Evolutionary conservation across 805 yeast genomes (phyloP), one percentile per base, ranked within the genome.

Genomic region (Torulaspora delbrueckii): DNA sequence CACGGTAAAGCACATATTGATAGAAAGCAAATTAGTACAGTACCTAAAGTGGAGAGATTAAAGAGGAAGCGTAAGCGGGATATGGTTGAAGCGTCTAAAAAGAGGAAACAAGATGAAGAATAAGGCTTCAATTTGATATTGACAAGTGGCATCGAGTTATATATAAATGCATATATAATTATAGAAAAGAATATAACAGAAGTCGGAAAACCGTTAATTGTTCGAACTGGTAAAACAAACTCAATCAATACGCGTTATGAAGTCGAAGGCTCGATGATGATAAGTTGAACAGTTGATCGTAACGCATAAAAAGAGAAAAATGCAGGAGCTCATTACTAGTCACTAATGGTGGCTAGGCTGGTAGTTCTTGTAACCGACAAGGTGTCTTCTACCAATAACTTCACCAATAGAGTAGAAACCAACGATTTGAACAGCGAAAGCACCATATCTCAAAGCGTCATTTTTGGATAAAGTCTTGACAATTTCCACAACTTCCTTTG

Each of bases 331-430:
- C 3, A 31, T 31, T 8, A 18, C 22, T 12, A 45, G 23, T 34
- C 43, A 40, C 33, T 43, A 49, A 38, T 47, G 51, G 40, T 49
- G 53, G 30, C 43, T 40, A 23, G 45, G 27, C 19, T 28, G 38
- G 41, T 49, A 46, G 67, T 59, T 70, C 51, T 66, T 77, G 79
- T 93, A 91, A 57, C 97, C 96, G 63, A 89, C 86, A 50, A 93
- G 59, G 62, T 86, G 81, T 76, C 98, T 85, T 77, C 98, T 88
- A 64, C 99, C 99, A 63, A 93, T 77, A 58, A 90, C 81, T 77
- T 93, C 99, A 66, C 99, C 99, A 38, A 91, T 76, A 23, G 97
- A 81, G 72, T 89, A 93, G 67, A 90, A 77, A 54, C 97, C 99
- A 55, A 86, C 74, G 45, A 91, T 71, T 73, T 93, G 99, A 57